Conservation (phyloP, 1,284 basidiomycete genomes). For the Peniophora sp. region DNA sequence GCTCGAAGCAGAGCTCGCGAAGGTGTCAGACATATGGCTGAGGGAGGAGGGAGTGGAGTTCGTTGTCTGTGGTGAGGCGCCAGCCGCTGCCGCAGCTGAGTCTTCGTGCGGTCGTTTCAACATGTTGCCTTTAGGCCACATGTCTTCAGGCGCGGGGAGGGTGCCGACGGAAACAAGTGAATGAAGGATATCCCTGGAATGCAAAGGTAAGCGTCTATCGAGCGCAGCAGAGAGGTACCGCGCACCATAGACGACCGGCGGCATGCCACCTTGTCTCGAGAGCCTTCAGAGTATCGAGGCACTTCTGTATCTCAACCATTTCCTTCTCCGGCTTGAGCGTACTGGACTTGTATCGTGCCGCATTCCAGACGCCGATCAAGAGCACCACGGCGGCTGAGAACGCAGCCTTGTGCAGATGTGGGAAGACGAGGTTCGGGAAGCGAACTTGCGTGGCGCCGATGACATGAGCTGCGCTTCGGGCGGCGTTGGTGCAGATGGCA, state of each 20-base stretch:
- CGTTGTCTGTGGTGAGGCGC: not conserved
- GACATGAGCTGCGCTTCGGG: slow-evolving; percentile 12
- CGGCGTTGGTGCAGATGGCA: slow-evolving; percentile 54
- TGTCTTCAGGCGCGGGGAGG: slow-evolving; percentile 46
- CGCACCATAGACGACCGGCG: slow-evolving; percentile 33
- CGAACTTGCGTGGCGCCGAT: not conserved
- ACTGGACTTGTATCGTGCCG: slow-evolving; percentile 42
- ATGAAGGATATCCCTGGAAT: slow-evolving; percentile 51
- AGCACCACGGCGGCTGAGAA: slow-evolving; percentile 65
- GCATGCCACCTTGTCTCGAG: slow-evolving; percentile 42
- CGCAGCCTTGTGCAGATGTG: slow-evolving; percentile 25
- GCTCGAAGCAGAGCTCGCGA: not conserved
- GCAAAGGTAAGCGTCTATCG: not conserved
- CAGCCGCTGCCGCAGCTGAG: not conserved
- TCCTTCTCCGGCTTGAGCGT: slow-evolving; percentile 48
- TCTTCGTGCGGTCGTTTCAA: slow-evolving; percentile 17
- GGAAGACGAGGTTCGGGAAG: not conserved
- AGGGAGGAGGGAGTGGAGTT: not conserved
- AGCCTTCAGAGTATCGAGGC: slow-evolving; percentile 49
- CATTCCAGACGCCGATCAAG: slow-evolving; percentile 66
- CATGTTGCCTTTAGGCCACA: slow-evolving; percentile 50
- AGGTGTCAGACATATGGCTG: not conserved
- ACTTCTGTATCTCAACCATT: slow-evolving; percentile 62
- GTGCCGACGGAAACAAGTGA: slow-evolving; percentile 60
- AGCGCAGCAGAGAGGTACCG: not conserved